Base-by-base conservation (phyloP, 768 basidiomycete genomes). In the Tulasnella sp. region DNA sequence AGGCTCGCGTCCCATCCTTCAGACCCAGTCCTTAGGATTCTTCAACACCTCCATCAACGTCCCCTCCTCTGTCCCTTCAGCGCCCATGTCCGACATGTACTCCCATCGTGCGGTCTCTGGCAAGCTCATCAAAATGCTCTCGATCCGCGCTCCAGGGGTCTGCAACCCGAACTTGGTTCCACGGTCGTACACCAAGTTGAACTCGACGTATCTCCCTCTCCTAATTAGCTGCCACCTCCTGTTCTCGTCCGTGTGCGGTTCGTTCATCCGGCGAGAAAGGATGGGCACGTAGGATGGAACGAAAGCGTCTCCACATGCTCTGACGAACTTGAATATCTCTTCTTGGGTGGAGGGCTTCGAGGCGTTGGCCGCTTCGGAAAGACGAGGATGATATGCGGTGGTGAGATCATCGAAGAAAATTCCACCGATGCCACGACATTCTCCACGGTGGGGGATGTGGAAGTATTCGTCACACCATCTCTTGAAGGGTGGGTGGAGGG, bases 391-490 rank as follows among this genome's bases (percentile, higher is more conserved):
- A 3, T 87, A 85, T 44, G 89, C 89, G 74, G 88, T 88, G 82
- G 88, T 91, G 79, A 99, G 90, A 84, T 99, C 98, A 84, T 99
- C 98, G 83, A 98, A 97, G 88, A 99, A 99, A 78, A 99, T 87
- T 0, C 98, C 98, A 42, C 98, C 98, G 74, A 99, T 86, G 5
- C 98, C 98, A 68, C 98, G 90, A 2, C 91, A 86, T 86, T 99
- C 98, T 40, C 86, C 84, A 16, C 98, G 91, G 85, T 99, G 98
- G 24, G 94, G 89, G 83, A 98, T 93, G 85, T 89, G 92, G 85
- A 99, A 99, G 87, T 99, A 99, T 84, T 97, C 92, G 86, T 99
- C 98, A 86, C 97, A 98, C 95, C 96, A 98, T 82, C 90, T 89
- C 85, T 99, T 99, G 89, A 96, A 95, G 2, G 88, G 86, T 3